Evolutionary conservation across 2,329 filamentous ascomycete genomes (phyloP).

Genomic region (Trichoderma oligosporum): DNA sequence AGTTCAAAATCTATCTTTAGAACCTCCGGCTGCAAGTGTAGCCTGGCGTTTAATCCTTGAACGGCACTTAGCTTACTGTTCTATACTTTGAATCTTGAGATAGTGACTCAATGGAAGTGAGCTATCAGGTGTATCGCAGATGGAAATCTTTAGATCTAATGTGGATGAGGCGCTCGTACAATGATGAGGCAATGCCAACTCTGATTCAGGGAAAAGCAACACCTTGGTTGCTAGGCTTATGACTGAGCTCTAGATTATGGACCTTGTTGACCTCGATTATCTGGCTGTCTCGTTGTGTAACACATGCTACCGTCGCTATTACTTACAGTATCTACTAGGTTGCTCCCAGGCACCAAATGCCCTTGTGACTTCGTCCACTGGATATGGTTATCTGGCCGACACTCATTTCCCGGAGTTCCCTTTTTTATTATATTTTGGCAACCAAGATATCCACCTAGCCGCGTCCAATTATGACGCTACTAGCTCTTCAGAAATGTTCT

Average conservation of each 20-base stretch:
- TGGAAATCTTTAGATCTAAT: not conserved
- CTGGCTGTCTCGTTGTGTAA: constrained; percentile 14
- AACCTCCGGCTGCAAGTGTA: constrained; percentile 9
- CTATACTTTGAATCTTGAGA: not conserved
- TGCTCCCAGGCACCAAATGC: not conserved
- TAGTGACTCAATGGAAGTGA: not conserved
- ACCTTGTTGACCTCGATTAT: not conserved
- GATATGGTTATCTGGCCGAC: not conserved
- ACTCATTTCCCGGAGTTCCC: constrained; percentile 9
- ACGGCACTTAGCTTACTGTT: not conserved
- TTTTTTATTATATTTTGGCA: constrained; percentile 17
- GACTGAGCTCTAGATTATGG: not conserved
- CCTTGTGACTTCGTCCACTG: constrained; percentile 5
- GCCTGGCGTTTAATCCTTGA: constrained; percentile 10
- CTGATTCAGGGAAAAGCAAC: not conserved
- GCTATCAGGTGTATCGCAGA: constrained; percentile 3
- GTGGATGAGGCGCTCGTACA: not conserved
- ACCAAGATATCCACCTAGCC: constrained; percentile 7
- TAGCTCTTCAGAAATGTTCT: not conserved
- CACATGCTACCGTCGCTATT: not conserved
- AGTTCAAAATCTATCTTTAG: constrained; percentile 11
- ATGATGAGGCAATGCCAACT: not conserved
- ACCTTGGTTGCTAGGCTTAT: not conserved
- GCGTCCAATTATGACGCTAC: not conserved
- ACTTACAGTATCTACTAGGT: not conserved